These are phyloP conservation scores for Halenospora varia DNA, from an alignment of 495 filamentous ascomycete species.

Conservation along the genomic window DNA sequence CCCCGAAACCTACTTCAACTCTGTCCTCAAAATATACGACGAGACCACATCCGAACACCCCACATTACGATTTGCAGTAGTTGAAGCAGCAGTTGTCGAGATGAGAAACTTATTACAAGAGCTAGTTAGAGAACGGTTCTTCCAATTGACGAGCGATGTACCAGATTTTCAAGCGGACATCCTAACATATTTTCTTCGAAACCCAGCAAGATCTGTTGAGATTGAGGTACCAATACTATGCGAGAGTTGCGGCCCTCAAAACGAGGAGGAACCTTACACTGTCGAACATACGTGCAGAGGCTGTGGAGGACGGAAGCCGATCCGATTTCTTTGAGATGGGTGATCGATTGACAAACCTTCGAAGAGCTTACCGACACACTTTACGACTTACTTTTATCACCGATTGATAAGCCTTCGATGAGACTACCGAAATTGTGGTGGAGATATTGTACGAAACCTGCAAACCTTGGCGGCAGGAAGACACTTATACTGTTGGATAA, in stretches of 20 bases:
- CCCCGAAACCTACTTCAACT: conserved; percentile 10
- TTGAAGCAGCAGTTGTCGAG: conserved; percentile 8
- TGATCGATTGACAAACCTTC: too few species aligned
- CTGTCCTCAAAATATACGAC: conserved; percentile 5
- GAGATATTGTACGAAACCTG: too few species aligned
- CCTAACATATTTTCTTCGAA: not conserved
- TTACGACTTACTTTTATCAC: too few species aligned
- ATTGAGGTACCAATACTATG: conserved; percentile 4
- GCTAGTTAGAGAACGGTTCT: not conserved
- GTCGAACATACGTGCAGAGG: conserved; percentile 7
- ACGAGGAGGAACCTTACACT: conserved; percentile 6
- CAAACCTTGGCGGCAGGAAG: too few species aligned
- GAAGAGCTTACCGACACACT: too few species aligned
- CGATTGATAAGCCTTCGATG: too few species aligned
- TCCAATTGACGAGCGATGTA: not conserved
- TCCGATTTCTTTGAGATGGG: too few species aligned
- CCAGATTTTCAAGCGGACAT: conserved; percentile 8
- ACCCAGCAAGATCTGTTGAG: not conserved
- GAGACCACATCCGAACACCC: not conserved
- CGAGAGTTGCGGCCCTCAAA: conserved; percentile 13
- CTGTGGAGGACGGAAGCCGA: conserved; percentile 4
- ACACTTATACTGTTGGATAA: too few species aligned
- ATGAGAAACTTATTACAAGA: conserved; percentile 2
- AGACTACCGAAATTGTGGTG: too few species aligned
- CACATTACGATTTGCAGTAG: not conserved